Base-by-base conservation (phyloP, 1,284 basidiomycete species). In the Puccinia sorghi region DNA sequence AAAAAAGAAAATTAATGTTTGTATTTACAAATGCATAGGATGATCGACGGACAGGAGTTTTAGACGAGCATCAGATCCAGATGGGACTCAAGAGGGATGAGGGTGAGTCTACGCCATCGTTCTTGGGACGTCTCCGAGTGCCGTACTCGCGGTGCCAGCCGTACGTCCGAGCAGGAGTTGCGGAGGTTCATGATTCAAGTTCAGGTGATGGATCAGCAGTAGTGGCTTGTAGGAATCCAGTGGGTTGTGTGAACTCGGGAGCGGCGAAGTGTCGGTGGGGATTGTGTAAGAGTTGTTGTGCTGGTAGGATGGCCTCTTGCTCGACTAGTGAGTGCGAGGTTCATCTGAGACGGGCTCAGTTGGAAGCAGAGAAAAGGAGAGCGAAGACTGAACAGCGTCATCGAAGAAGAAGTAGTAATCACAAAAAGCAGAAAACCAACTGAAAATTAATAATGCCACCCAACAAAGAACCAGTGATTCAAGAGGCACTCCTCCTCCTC, bases 81-180 rank as follows among this genome's bases (percentile, higher is more conserved):
- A 79, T 73, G 46, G 67, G 46, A 8, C 56, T 72, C 11, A 80
- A 81, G 13, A 69, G 67, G 27, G 64, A 81, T 3, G 64, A 82
- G 52, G 25, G 69, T 27, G 57, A 80, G 64, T 74, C 82, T 64
- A 77, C 74, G 39, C 61, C 74, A 22, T 81, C 81, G n/a, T 78
- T 82, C 20, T 75, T 79, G 0, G n/a, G 52, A 9, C 82, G 81
- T 12, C 80, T 79, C n/a, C 81, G 81, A 25, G 80, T 86, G 20
- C 85, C 85, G 2, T 86, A 86, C 78, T 86, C 85, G 80, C 83
- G 86, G 41, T 81, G 82, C 4, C 86, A 86, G 80, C 85, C 86
- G 5, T 85, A 85, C 80, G 81, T 85, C 75, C 82, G 86, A 1
- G 52, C 54, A 50, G 17, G 56, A 73, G 39, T 66, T 9, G 20